phyloP scores from a whole-genome alignment of 2,329 filamentous ascomycete genomes.

The Mycosphaerelloides madeirae region DNA sequence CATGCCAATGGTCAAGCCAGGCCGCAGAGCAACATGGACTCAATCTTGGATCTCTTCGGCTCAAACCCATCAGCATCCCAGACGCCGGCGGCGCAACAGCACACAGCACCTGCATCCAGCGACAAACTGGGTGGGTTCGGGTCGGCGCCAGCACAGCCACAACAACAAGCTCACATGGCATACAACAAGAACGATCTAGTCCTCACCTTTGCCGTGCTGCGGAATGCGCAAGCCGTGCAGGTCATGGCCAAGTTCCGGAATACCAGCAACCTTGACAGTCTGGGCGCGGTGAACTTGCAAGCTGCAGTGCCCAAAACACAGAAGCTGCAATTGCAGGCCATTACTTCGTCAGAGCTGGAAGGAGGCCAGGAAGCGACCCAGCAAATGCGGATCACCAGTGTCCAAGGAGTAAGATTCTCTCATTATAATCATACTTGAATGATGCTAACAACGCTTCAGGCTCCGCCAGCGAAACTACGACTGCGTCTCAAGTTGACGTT shows the following conservation, averaged over 20 bases:
- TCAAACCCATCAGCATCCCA: slow-evolving; percentile 35
- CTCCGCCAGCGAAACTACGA: slow-evolving; percentile 63
- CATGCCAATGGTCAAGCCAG: slow-evolving; percentile 20
- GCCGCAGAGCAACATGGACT: slow-evolving; percentile 39
- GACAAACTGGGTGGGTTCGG: slow-evolving; percentile 43
- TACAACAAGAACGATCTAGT: slow-evolving; percentile 83
- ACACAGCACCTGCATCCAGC: slow-evolving; percentile 32
- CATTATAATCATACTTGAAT: not conserved
- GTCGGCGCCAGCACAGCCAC: slow-evolving; percentile 46
- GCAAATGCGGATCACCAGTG: slow-evolving; percentile 78
- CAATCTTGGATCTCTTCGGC: slow-evolving; percentile 89
- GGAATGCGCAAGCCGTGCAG: slow-evolving; percentile 75
- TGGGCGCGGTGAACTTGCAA: slow-evolving; percentile 78
- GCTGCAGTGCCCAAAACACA: slow-evolving; percentile 96
- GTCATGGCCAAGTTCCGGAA: slow-evolving; percentile 82
- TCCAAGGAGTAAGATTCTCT: slow-evolving; percentile 72
- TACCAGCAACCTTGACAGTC: slow-evolving; percentile 49
- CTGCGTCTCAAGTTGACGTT: slow-evolving; percentile 83
- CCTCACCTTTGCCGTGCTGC: slow-evolving; percentile 77
- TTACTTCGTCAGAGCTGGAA: slow-evolving; percentile 72
- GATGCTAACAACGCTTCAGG: slow-evolving; percentile 46
- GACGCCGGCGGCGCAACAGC: slow-evolving; percentile 29
- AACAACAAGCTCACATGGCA: slow-evolving; percentile 56
- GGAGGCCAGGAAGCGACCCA: slow-evolving; percentile 81
- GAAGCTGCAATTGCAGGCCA: slow-evolving; percentile 85